Evolutionary conservation across 441 rosid species (phyloP).

Genomic region (Pelargonium citronellum): DNA sequence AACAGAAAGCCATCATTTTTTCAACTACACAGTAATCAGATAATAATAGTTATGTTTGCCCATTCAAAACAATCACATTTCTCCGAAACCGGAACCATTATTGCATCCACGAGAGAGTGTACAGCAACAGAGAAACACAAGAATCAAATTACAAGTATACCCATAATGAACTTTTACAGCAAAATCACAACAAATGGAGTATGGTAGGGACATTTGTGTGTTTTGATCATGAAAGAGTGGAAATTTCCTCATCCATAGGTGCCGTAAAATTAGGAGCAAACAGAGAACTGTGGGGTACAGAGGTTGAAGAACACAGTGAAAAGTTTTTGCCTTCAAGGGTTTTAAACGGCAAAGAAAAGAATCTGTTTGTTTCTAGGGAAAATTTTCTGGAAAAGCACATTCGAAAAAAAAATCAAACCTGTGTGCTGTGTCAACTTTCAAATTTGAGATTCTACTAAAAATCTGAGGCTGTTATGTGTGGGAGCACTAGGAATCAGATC

Average conservation of each 20-base stretch:
- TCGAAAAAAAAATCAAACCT: background rate
- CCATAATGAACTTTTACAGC: conserved; percentile 16
- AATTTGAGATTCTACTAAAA: background rate
- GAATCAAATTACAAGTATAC: conserved; percentile 21
- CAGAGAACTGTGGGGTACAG: conserved; percentile 28
- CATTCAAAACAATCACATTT: conserved; percentile 3
- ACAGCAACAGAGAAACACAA: conserved; percentile 19
- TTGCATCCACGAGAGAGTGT: conserved; percentile 23
- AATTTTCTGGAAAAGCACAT: too few species aligned
- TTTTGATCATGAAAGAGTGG: conserved; percentile 14
- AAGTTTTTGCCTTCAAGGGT: conserved; percentile 22
- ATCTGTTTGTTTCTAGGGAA: conserved; percentile 1
- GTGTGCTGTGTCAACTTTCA: background rate
- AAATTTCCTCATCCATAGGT: conserved; percentile 38
- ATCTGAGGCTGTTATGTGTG: background rate
- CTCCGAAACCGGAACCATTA: background rate
- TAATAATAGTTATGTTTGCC: background rate
- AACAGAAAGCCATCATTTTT: conserved; percentile 7
- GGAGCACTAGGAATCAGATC: background rate
- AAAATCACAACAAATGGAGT: background rate
- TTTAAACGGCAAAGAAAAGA: background rate
- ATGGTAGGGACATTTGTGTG: conserved; percentile 23
- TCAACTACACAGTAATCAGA: background rate
- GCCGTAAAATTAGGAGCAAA: conserved; percentile 51
- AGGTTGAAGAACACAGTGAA: conserved; percentile 14